phyloP scores from a whole-genome alignment of 106 monocot species.

The Dendrobium nobile region DNA sequence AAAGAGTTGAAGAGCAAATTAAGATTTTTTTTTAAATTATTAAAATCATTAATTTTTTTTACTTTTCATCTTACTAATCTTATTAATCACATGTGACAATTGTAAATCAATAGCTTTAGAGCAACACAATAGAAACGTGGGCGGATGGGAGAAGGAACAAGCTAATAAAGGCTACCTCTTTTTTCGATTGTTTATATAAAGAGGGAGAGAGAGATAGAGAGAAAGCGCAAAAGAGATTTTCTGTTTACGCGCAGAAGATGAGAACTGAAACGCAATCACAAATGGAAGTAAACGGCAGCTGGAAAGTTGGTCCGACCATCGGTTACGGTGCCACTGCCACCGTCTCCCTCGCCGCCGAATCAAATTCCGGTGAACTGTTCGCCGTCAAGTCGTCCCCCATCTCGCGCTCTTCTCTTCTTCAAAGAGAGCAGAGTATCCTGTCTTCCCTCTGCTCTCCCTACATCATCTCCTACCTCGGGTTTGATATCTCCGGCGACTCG shows the following conservation, averaged over 20 bases:
- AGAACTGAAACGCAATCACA: neutral
- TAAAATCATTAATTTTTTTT: too few species aligned
- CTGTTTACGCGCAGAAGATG: neutral
- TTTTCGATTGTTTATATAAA: neutral
- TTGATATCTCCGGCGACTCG: constrained; percentile 5
- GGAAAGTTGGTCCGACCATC: constrained; percentile 9
- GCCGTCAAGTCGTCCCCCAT: constrained; percentile 56
- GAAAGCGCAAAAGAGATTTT: neutral
- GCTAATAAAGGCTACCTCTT: too few species aligned
- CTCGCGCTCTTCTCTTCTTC: constrained; percentile 13
- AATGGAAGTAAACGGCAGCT: neutral
- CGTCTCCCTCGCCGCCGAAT: constrained; percentile 44
- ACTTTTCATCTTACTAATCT: too few species aligned
- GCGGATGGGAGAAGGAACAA: too few species aligned
- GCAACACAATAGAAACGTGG: too few species aligned
- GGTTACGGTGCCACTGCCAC: constrained; percentile 61
- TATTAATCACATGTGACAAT: too few species aligned
- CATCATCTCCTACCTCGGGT: constrained; percentile 45
- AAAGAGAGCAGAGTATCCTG: constrained; percentile 42
- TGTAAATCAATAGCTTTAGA: too few species aligned
- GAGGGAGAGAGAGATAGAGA: too few species aligned
- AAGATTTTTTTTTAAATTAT: too few species aligned
- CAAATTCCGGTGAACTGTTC: constrained; percentile 30
- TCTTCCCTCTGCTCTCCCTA: constrained; percentile 33
- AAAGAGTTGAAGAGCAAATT: too few species aligned